Conservation (phyloP, 1,284 basidiomycete species). For the Wolfiporia cocos region DNA sequence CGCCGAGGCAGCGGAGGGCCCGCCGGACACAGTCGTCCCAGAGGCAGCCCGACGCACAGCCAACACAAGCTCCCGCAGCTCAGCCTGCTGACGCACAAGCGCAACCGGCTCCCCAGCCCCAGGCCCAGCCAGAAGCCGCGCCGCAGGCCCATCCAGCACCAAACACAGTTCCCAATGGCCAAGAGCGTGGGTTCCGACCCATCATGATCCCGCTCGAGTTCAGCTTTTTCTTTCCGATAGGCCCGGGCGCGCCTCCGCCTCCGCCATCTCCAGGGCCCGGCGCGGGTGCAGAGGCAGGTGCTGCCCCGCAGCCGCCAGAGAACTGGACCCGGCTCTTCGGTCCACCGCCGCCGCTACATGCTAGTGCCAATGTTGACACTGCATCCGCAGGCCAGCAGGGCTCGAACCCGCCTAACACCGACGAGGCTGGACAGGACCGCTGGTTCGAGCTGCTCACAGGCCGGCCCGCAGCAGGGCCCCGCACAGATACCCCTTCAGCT, state of each 20-base stretch:
- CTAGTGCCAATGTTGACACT: not conserved
- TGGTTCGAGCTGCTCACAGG: too few relatives aligned
- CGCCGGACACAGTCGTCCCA: constrained; percentile 9
- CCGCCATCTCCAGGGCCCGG: constrained; percentile 5
- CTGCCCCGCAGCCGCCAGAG: not conserved
- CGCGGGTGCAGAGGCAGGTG: not conserved
- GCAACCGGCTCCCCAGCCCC: too few relatives aligned
- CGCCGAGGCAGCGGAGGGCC: constrained; percentile 11
- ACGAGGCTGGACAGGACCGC: too few relatives aligned
- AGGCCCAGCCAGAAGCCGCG: constrained; percentile 1
- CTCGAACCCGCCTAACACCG: too few relatives aligned
- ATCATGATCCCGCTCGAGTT: constrained; percentile 13
- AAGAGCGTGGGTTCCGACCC: not conserved
- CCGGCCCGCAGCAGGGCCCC: not conserved
- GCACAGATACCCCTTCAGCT: not conserved
- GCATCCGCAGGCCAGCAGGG: too few relatives aligned
- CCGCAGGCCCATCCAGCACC: not conserved
- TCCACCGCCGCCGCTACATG: not conserved
- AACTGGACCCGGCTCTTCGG: not conserved
- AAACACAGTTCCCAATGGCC: constrained; percentile 1
- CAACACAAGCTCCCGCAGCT: constrained; percentile 2
- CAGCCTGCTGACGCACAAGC: too few relatives aligned
- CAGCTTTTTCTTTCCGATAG: constrained; percentile 10
- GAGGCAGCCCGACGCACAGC: constrained; percentile 10
- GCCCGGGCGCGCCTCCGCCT: constrained; percentile 3